Percentiles rank a stretch among this genome's conserved stretches.
Conservation (phyloP, 371 early-diverging fungal species). For the Rhizomucor pusillus region DNA sequence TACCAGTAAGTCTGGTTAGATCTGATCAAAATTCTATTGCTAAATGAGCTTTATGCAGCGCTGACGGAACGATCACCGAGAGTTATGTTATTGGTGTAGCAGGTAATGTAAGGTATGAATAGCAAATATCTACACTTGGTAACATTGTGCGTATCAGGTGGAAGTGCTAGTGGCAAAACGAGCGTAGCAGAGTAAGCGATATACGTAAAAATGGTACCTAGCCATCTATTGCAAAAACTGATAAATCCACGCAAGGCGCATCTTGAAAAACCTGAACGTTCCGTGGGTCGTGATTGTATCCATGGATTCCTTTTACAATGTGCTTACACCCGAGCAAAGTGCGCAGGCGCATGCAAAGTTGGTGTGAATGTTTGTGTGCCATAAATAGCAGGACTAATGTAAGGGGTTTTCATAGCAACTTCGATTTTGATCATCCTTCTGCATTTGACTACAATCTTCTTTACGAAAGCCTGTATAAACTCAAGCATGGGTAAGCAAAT, state of each 20-base stretch:
- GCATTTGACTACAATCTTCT: conserved; percentile 80
- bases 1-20: conserved; percentile 29
- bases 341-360: conserved; percentile 69
- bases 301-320: conserved; percentile 95
- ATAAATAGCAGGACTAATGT: too few species aligned
- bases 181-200: conserved; percentile 67
- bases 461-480: conserved; percentile 63
- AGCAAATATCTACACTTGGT: too few species aligned
- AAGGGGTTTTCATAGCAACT: conserved; percentile 33
- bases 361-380: background rate
- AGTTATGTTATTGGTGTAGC: conserved; percentile 77
- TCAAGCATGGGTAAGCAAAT: conserved; percentile 64
- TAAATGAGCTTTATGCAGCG: conserved; percentile 18
- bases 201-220: too few species aligned
- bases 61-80: conserved; percentile 64
- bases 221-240: background rate
- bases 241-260: conserved; percentile 55
- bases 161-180: conserved; percentile 84
- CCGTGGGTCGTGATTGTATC: conserved; percentile 88
- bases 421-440: conserved; percentile 85
- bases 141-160: conserved; percentile 63
- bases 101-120: conserved; percentile 32
- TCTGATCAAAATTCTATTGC: background rate
- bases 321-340: conserved; percentile 73
- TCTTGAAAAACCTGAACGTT: conserved; percentile 73